phyloP scores from a whole-genome alignment of 331 rosid genomes.

The Quercus lobata region DNA sequence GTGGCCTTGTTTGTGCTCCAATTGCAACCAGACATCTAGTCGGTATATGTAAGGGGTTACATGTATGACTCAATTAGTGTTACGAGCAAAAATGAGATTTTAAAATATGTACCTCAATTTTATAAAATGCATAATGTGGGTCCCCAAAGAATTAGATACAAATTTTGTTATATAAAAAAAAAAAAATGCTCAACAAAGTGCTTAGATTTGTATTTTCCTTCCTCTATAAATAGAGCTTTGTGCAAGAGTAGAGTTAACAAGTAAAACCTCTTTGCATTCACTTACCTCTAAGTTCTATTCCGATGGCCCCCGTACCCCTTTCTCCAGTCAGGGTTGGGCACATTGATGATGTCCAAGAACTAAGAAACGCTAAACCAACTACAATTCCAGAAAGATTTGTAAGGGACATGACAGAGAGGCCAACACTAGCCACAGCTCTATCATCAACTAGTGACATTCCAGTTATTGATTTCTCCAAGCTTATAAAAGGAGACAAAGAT shows the following conservation, averaged over 20 bases:
- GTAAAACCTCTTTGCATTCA: slow-evolving; percentile 1
- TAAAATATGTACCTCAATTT: not conserved
- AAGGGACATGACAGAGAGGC: slow-evolving; percentile 71
- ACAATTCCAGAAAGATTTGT: slow-evolving; percentile 87
- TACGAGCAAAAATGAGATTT: too few relatives aligned
- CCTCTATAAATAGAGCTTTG: slow-evolving; percentile 58
- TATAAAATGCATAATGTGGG: slow-evolving; percentile 23
- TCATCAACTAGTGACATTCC: slow-evolving; percentile 53
- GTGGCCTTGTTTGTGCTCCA: not conserved
- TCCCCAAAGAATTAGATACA: slow-evolving; percentile 6
- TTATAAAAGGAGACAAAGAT: slow-evolving; percentile 44
- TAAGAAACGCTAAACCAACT: slow-evolving; percentile 60
- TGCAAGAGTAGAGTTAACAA: slow-evolving; percentile 22
- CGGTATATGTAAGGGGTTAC: not conserved
- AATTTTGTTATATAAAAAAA: not conserved
- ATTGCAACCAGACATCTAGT: not conserved
- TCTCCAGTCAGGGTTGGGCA: slow-evolving; percentile 65
- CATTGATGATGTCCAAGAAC: slow-evolving; percentile 95
- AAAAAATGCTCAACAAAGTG: slow-evolving; percentile 7
- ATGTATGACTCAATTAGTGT: not conserved
- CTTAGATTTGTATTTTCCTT: slow-evolving; percentile 14
- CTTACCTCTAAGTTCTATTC: slow-evolving; percentile 7
- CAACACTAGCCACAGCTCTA: slow-evolving; percentile 32
- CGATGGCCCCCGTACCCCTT: slow-evolving; percentile 76
- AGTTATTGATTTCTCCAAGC: slow-evolving; percentile 63